Evolutionary conservation across 2,329 filamentous ascomycete genomes (phyloP).

Genomic region (Aspergillus persii): DNA sequence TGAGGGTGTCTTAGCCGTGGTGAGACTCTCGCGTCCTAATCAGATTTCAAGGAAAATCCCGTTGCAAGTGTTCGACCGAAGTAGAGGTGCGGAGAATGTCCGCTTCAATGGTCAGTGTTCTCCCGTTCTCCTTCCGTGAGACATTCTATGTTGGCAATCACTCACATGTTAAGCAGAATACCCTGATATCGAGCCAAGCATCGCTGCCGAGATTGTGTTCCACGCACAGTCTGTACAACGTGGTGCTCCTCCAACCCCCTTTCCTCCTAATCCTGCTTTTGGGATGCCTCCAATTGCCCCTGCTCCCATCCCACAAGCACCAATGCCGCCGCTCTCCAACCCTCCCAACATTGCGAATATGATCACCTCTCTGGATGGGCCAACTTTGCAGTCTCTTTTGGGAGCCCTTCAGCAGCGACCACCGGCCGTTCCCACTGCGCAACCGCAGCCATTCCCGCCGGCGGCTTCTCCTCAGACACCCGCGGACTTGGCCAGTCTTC

Average conservation of each 20-base stretch:
- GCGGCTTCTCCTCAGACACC: slow-evolving; percentile 30
- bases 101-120: slow-evolving; percentile 64
- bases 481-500: slow-evolving; percentile 42
- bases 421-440: slow-evolving; percentile 35
- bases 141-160: neutral
- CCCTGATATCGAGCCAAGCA: slow-evolving; percentile 71
- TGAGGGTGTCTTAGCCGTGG: slow-evolving; percentile 83
- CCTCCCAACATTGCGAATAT: slow-evolving; percentile 60
- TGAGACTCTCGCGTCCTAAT: slow-evolving; percentile 68
- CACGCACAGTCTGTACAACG: slow-evolving; percentile 50
- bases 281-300: slow-evolving; percentile 35
- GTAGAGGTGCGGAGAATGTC: slow-evolving; percentile 69
- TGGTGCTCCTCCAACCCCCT: slow-evolving; percentile 35
- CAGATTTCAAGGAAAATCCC: slow-evolving; percentile 72
- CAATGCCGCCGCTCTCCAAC: slow-evolving; percentile 34
- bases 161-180: slow-evolving; percentile 59
- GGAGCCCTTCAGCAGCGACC: slow-evolving; percentile 54
- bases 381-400: slow-evolving; percentile 68
- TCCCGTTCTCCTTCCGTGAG: neutral
- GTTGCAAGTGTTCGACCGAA: slow-evolving; percentile 81
- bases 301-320: slow-evolving; percentile 31
- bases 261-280: slow-evolving; percentile 36
- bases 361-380: slow-evolving; percentile 66
- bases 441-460: slow-evolving; percentile 34
- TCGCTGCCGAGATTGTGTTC: slow-evolving; percentile 77